Evolutionary conservation across 2,329 filamentous ascomycete species (phyloP).

Genomic region (Stagonosporopsis cucurbitacearum): DNA sequence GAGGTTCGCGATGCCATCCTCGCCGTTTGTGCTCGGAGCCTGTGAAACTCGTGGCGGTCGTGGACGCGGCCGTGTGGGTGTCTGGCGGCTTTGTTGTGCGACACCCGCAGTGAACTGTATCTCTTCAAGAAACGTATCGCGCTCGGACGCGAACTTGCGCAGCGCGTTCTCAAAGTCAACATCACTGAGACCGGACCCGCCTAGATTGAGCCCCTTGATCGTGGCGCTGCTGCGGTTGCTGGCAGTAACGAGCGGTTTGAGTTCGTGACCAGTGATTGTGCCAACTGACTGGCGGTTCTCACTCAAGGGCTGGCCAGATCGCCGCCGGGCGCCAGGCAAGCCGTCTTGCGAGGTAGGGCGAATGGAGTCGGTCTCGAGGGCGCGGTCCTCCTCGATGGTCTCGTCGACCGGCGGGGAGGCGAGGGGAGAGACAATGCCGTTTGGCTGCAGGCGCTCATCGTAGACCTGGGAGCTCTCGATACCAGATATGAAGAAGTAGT

Average conservation of each 20-base stretch:
- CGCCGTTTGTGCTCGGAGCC: constrained; percentile 52
- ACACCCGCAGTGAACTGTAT: constrained; percentile 85
- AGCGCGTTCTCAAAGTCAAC: constrained; percentile 94
- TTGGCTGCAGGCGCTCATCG: constrained; percentile 51
- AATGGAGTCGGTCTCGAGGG: constrained; percentile 59
- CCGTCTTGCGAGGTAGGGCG: constrained; percentile 55
- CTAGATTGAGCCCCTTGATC: constrained; percentile 58
- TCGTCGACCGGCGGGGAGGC: constrained; percentile 54
- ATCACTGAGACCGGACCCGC: constrained; percentile 62
- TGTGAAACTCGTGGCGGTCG: constrained; percentile 75
- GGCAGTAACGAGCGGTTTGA: constrained; percentile 53
- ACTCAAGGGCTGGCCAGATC: constrained; percentile 51
- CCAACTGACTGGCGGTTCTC: constrained; percentile 60
- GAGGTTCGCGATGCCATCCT: constrained; percentile 60
- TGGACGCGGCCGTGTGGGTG: constrained; percentile 72
- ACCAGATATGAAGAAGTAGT: constrained; percentile 70
- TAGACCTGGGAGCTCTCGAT: constrained; percentile 60
- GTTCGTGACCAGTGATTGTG: constrained; percentile 54
- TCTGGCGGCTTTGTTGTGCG: constrained; percentile 55
- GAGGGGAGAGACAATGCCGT: constrained; percentile 39
- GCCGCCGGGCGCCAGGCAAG: constrained; percentile 47
- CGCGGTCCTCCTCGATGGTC: constrained; percentile 67
- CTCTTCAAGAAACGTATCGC: constrained; percentile 92
- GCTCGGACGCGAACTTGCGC: constrained; percentile 92
- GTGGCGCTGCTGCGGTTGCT: constrained; percentile 71